These are phyloP conservation scores for Carex cristatella DNA, from an alignment of 176 grass and related monocot species.

Conservation along the genomic window DNA sequence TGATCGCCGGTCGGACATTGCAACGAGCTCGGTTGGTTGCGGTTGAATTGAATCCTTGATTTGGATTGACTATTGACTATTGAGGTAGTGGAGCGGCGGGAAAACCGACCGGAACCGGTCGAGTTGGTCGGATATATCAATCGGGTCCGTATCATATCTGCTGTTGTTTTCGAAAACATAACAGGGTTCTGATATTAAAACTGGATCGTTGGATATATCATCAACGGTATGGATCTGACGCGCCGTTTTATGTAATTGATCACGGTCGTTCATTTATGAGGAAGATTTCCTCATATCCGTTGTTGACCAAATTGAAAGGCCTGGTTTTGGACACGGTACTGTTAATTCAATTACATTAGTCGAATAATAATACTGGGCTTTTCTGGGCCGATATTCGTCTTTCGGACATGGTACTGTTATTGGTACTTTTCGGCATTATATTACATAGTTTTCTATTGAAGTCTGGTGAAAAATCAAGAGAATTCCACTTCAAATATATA, in stretches of 20 bases:
- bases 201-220: neutral
- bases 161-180: neutral
- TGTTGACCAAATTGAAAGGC: neutral
- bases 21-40: neutral
- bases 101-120: neutral
- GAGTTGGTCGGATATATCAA: neutral
- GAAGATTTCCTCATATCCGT: neutral
- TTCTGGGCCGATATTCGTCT: too few species aligned
- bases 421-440: too few species aligned
- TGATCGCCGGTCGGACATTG: slow-evolving; percentile 3
- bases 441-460: too few species aligned
- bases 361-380: too few species aligned
- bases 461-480: too few species aligned
- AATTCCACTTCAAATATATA: too few species aligned
- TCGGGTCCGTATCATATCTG: neutral
- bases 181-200: neutral
- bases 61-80: neutral
- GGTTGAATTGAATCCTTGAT: neutral
- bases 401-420: too few species aligned
- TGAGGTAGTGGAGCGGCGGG: neutral
- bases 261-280: neutral
- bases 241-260: neutral
- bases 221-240: neutral
- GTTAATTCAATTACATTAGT: too few species aligned
- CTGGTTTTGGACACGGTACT: neutral